Evolutionary conservation across 228 moss, liverwort and hornwort species (phyloP).

Genomic region (Sphagnum fallax): DNA sequence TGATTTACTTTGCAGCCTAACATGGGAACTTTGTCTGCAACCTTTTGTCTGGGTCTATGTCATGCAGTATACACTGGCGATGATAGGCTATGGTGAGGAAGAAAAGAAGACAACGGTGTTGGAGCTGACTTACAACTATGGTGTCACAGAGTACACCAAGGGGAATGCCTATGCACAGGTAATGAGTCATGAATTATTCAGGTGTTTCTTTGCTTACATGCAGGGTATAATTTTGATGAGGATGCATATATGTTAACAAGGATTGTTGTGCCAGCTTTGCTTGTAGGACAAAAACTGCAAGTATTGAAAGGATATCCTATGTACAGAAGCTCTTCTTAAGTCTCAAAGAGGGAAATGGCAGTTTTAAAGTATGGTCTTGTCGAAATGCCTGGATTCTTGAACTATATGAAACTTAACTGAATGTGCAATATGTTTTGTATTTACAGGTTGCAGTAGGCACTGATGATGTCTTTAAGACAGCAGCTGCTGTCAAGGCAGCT

Average conservation of each 20-base stretch:
- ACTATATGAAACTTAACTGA: not conserved
- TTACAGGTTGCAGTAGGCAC: slow-evolving; percentile 38
- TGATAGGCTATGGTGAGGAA: slow-evolving; percentile 78
- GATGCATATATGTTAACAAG: not conserved
- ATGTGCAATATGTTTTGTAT: not conserved
- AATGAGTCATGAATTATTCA: not conserved
- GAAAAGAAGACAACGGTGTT: slow-evolving; percentile 77
- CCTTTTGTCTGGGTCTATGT: not conserved
- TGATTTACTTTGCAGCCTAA: too few relatives aligned
- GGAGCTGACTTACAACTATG: slow-evolving; percentile 95
- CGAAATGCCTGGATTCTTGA: not conserved
- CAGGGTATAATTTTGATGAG: not conserved
- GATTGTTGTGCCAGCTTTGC: not conserved
- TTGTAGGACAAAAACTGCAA: not conserved
- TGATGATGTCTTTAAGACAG: slow-evolving; percentile 38
- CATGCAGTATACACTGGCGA: slow-evolving; percentile 65
- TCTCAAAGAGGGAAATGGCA: not conserved
- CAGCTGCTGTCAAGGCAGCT: slow-evolving; percentile 15
- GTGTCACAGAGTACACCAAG: slow-evolving; percentile 79
- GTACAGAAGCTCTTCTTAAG: not conserved
- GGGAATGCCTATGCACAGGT: slow-evolving; percentile 96
- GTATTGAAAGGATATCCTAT: not conserved
- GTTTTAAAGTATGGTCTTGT: not conserved
- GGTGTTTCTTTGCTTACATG: not conserved
- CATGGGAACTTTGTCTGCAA: too few relatives aligned